phyloP scores from a whole-genome alignment of 768 basidiomycete species.

The Zangia roseola region DNA sequence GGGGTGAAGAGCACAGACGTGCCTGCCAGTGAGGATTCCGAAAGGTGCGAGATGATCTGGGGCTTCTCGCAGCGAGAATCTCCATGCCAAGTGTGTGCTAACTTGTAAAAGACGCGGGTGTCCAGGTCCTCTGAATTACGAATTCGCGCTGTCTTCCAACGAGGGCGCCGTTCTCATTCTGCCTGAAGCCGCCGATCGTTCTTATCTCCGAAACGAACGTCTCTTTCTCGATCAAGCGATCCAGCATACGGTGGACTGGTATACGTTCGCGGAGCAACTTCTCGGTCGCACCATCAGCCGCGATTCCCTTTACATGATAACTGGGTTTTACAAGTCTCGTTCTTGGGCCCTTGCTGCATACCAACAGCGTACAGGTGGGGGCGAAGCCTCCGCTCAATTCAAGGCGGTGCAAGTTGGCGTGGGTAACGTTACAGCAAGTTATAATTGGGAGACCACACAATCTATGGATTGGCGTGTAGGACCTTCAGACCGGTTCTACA shows the following conservation, averaged over 20 bases:
- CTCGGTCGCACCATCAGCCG: conserved; percentile 17
- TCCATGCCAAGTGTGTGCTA: not conserved
- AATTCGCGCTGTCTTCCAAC: conserved; percentile 6
- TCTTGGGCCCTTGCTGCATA: conserved; percentile 31
- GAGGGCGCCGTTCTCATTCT: conserved; percentile 32
- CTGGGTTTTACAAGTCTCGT: conserved; percentile 3
- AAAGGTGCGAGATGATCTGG: conserved; percentile 1
- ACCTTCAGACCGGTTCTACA: conserved; percentile 1
- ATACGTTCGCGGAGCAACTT: conserved; percentile 19
- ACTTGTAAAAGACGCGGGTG: not conserved
- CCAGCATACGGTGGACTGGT: conserved; percentile 28
- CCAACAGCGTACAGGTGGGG: not conserved
- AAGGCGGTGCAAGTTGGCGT: conserved; percentile 10
- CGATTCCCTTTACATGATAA: conserved; percentile 26
- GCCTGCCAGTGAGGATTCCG: not conserved
- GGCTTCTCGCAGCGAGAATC: not conserved
- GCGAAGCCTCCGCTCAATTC: conserved; percentile 6
- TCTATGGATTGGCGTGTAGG: conserved; percentile 7
- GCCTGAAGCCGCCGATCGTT: conserved; percentile 26
- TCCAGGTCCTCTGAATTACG: conserved; percentile 9
- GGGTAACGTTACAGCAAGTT: conserved; percentile 13
- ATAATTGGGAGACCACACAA: conserved; percentile 13
- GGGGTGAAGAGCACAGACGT: not conserved
- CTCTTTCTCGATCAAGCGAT: conserved; percentile 22
- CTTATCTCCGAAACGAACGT: conserved; percentile 20